phyloP scores from a whole-genome alignment of 225 moss, liverwort and hornwort species.

The Bryoerythrophyllum caledonicum region DNA sequence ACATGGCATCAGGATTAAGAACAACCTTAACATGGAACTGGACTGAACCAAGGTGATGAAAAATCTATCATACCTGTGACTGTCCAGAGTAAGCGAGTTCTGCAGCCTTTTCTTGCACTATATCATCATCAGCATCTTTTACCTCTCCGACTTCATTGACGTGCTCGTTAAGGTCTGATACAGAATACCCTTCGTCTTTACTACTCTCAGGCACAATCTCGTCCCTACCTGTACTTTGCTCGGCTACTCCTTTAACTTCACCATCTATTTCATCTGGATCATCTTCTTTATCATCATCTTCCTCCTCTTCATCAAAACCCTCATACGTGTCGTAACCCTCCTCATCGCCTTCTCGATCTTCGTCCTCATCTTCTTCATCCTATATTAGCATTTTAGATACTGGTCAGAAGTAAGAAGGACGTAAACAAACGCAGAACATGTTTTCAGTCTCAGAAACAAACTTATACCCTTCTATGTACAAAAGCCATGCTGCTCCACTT shows the following conservation, averaged over 20 bases:
- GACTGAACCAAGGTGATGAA: slow-evolving; percentile 2
- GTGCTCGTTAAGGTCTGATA: slow-evolving; percentile 30
- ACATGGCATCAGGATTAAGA: background rate
- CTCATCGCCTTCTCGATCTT: slow-evolving; percentile 66
- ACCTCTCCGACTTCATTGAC: slow-evolving; percentile 33
- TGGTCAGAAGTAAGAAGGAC: slow-evolving; percentile 10
- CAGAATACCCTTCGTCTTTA: slow-evolving; percentile 32
- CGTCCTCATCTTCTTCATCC: slow-evolving; percentile 63
- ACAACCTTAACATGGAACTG: background rate
- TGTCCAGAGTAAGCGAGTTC: slow-evolving; percentile 37
- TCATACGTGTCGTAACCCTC: slow-evolving; percentile 59
- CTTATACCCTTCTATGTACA: background rate
- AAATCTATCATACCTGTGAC: slow-evolving; percentile 31
- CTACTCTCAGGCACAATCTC: slow-evolving; percentile 33
- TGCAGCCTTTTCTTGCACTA: slow-evolving; percentile 25
- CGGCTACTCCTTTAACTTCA: slow-evolving; percentile 43
- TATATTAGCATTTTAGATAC: slow-evolving; percentile 22
- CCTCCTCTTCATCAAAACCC: slow-evolving; percentile 71
- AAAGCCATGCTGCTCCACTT: background rate
- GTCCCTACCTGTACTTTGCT: slow-evolving; percentile 41
- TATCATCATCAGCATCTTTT: slow-evolving; percentile 28
- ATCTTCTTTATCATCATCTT: slow-evolving; percentile 57
- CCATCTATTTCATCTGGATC: slow-evolving; percentile 57
- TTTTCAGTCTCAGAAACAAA: background rate
- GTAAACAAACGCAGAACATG: slow-evolving; percentile 15